These are phyloP conservation scores for Irpex lacteus DNA, from an alignment of 1,284 basidiomycete genomes.

Conservation along the genomic window DNA sequence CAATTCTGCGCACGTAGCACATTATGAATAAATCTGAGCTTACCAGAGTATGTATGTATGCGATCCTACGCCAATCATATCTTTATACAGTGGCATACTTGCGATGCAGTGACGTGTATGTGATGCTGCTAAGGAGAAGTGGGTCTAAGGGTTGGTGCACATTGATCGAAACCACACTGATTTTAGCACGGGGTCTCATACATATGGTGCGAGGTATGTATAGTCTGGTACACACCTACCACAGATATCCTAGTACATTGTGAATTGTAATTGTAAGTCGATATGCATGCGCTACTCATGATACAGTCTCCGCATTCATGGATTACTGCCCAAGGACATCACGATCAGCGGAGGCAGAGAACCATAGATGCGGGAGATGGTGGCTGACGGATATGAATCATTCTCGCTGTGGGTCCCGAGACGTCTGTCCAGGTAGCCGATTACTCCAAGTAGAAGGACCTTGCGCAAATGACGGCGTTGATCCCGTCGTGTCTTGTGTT, in stretches of 20 bases:
- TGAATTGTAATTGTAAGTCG: neutral
- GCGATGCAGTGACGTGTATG: neutral
- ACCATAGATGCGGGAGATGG: neutral
- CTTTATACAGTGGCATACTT: neutral
- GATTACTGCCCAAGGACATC: neutral
- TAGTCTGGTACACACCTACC: neutral
- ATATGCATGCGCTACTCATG: neutral
- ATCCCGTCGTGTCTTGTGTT: neutral
- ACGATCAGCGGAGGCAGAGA: neutral
- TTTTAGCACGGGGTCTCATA: neutral
- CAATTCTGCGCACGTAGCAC: neutral
- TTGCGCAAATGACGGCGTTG: neutral
- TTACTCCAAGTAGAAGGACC: neutral
- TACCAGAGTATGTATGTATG: neutral
- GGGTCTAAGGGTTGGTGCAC: neutral
- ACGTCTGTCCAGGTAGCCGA: neutral
- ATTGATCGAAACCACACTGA: neutral
- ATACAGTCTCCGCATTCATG: neutral
- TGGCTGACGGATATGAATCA: constrained; percentile 4
- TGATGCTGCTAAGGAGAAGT: neutral
- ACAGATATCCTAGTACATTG: neutral
- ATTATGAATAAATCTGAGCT: neutral
- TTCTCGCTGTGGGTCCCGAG: neutral
- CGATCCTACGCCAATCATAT: neutral
- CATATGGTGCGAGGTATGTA: neutral